phyloP scores from a whole-genome alignment of 345 rosid species.

The Corymbia maculata region DNA sequence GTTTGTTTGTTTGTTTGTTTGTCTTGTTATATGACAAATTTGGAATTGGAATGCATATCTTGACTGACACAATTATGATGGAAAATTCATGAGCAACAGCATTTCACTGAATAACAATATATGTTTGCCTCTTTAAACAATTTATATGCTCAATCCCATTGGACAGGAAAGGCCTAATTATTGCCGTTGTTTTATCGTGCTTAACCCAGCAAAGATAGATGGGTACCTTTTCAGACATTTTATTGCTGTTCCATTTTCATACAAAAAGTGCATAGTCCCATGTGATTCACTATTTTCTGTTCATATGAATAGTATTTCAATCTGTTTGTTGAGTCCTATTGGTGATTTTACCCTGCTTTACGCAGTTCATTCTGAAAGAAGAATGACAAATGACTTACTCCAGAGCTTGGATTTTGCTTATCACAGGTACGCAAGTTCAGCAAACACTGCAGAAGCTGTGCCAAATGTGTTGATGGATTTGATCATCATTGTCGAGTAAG shows the following conservation, averaged over 20 bases:
- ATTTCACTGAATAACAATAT: background rate
- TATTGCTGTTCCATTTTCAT: background rate
- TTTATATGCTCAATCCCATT: background rate
- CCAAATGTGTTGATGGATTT: constrained; percentile 93
- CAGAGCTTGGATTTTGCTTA: background rate
- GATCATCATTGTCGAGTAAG: constrained; percentile 97
- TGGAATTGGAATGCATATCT: background rate
- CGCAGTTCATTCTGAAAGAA: background rate
- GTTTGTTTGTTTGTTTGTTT: background rate
- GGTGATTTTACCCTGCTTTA: background rate
- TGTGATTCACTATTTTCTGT: background rate
- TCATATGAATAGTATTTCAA: background rate
- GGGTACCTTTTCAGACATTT: background rate
- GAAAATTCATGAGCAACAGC: background rate
- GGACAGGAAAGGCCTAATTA: background rate
- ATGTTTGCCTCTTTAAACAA: background rate
- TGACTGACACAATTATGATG: background rate
- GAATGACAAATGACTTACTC: background rate
- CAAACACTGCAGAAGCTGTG: constrained; percentile 96
- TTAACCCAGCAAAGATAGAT: background rate
- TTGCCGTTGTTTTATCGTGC: background rate
- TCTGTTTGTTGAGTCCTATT: background rate
- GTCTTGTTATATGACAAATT: background rate
- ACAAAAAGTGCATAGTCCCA: background rate
- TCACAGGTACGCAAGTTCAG: constrained; percentile 78